Conservation (phyloP, 768 basidiomycete genomes). For the Mycena olivaceomarginata region DNA sequence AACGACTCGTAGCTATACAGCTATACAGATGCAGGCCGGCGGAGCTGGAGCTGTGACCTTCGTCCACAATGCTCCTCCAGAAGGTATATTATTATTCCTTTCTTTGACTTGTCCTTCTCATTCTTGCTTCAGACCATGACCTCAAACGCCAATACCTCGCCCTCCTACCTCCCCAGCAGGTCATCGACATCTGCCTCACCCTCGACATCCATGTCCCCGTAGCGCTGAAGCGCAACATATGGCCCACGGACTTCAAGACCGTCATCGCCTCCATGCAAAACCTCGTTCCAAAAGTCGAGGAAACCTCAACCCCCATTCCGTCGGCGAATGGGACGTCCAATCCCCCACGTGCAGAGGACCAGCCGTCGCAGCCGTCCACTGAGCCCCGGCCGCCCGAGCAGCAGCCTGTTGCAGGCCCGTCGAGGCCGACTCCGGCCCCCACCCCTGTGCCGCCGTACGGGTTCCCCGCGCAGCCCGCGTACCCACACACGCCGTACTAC, state of each 20-base stretch:
- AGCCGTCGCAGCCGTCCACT: constrained; percentile 42
- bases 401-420: constrained; percentile 40
- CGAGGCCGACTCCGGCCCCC: constrained; percentile 57
- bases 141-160: constrained; percentile 85
- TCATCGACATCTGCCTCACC: constrained; percentile 87
- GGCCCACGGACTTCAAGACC: constrained; percentile 82
- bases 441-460: constrained; percentile 69
- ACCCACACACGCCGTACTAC: constrained; percentile 84
- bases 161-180: constrained; percentile 79
- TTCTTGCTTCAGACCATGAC: constrained; percentile 64
- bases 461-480: constrained; percentile 70
- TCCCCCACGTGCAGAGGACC: constrained; percentile 37
- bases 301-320: constrained; percentile 28
- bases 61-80: constrained; percentile 40
- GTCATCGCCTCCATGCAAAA: constrained; percentile 75
- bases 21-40: constrained; percentile 13
- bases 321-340: constrained; percentile 25
- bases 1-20: background rate
- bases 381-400: constrained; percentile 53
- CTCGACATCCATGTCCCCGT: constrained; percentile 82
- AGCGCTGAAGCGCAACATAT: constrained; percentile 79
- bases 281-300: constrained; percentile 48
- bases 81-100: constrained; percentile 17
- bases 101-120: background rate
- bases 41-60: constrained; percentile 34